phyloP scores from a whole-genome alignment of 2,329 filamentous ascomycete genomes.

The Trichophyton verrucosum region DNA sequence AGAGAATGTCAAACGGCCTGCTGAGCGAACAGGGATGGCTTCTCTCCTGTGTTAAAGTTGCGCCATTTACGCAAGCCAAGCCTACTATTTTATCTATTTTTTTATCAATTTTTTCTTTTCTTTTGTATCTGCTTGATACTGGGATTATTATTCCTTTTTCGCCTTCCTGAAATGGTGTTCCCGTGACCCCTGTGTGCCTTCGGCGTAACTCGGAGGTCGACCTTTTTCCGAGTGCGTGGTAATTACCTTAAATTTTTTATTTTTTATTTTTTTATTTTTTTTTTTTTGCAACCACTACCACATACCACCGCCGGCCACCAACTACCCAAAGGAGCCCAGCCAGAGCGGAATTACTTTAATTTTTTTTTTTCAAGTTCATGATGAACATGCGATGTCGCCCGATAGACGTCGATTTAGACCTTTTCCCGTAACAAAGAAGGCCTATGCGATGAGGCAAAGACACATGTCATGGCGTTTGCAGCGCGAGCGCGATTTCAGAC shows the following conservation, averaged over 20 bases:
- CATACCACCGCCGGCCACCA: background rate
- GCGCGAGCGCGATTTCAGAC: background rate
- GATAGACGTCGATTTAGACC: background rate
- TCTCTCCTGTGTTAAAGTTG: background rate
- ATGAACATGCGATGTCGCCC: background rate
- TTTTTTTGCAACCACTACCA: too few relatives aligned
- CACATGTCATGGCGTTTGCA: background rate
- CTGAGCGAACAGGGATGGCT: background rate
- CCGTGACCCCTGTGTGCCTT: background rate
- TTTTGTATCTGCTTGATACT: background rate
- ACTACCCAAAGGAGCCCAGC: too few relatives aligned
- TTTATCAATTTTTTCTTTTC: background rate
- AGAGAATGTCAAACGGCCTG: background rate
- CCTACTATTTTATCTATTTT: background rate
- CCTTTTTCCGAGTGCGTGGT: background rate
- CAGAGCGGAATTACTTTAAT: too few relatives aligned
- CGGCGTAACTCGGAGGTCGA: background rate
- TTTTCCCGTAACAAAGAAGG: background rate
- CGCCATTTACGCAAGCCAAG: constrained; percentile 3
- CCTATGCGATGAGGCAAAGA: background rate
- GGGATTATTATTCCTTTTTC: too few relatives aligned
- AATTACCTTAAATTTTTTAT: background rate
- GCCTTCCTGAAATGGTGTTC: background rate
- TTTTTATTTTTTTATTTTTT: too few relatives aligned
- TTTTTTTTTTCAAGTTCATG: background rate